Percentiles rank a stretch among this genome's conserved stretches.
phyloP scores from a whole-genome alignment of 2,329 filamentous ascomycete genomes.

The Colletotrichum aenigma region DNA sequence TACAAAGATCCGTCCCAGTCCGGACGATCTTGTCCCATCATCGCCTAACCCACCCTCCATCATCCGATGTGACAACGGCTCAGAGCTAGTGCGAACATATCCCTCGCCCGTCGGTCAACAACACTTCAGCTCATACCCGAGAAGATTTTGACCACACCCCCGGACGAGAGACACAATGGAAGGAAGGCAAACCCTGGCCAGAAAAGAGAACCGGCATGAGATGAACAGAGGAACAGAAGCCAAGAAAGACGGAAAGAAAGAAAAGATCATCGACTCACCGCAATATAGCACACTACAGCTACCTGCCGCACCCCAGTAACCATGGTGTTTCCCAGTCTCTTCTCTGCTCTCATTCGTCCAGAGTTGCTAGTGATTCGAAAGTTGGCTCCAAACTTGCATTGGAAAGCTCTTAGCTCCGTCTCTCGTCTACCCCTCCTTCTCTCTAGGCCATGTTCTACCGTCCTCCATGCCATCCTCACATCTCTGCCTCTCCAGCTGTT shows the following conservation, averaged over 20 bases:
- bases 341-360: not conserved
- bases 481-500: not conserved
- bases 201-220: not conserved
- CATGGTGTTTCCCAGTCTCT: not conserved
- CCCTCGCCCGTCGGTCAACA: slow-evolving; percentile 13
- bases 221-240: not conserved
- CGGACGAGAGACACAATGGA: not conserved
- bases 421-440: not conserved
- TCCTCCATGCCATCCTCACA: not conserved
- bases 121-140: not conserved
- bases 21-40: slow-evolving; percentile 19
- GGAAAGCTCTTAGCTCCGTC: not conserved
- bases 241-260: not conserved
- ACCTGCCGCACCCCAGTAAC: not conserved
- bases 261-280: slow-evolving; percentile 8
- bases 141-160: not conserved
- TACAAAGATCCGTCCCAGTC: slow-evolving; percentile 11
- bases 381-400: slow-evolving; percentile 4
- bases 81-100: not conserved
- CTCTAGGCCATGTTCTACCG: not conserved
- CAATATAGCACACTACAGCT: not conserved
- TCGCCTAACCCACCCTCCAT: not conserved
- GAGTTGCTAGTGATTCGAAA: not conserved
- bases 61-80: not conserved
- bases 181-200: not conserved